A percentile compares a stretch with the other conserved stretches of the same genome.
phyloP scores from a whole-genome alignment of 257 asterid genomes.

The Handroanthus guayacan region DNA sequence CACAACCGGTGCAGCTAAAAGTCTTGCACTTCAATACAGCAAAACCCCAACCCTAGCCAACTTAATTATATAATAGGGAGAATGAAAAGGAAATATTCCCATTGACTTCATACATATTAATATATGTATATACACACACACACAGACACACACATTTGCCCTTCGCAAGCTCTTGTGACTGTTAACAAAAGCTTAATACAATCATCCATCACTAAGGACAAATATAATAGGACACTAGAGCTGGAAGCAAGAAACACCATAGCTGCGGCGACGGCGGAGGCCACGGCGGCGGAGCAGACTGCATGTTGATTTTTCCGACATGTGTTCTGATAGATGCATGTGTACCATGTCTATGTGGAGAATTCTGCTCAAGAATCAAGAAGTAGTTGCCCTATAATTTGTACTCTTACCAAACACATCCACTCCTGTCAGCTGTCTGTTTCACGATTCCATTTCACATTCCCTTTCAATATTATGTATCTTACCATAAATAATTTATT shows the following conservation, averaged over 20 bases:
- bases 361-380: neutral
- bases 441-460: neutral
- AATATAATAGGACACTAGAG: too few species aligned
- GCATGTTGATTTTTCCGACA: neutral
- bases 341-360: neutral
- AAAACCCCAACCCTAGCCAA: neutral
- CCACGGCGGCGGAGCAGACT: too few species aligned
- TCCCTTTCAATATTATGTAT: neutral
- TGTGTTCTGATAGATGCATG: neutral
- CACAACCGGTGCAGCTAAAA: conserved; percentile 39
- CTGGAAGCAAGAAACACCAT: too few species aligned
- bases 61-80: too few species aligned
- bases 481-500: conserved; percentile 23
- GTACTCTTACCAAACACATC: conserved; percentile 21
- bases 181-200: too few species aligned
- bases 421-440: conserved; percentile 9
- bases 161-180: too few species aligned
- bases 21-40: conserved; percentile 45
- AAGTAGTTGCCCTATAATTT: neutral
- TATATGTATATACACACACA: too few species aligned
- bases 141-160: too few species aligned
- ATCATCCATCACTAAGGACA: too few species aligned
- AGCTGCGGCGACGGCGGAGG: too few species aligned
- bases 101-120: too few species aligned
- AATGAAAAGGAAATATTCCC: too few species aligned